Evolutionary conservation across 768 basidiomycete genomes (phyloP).

Genomic region (Agrocybe praecox): DNA sequence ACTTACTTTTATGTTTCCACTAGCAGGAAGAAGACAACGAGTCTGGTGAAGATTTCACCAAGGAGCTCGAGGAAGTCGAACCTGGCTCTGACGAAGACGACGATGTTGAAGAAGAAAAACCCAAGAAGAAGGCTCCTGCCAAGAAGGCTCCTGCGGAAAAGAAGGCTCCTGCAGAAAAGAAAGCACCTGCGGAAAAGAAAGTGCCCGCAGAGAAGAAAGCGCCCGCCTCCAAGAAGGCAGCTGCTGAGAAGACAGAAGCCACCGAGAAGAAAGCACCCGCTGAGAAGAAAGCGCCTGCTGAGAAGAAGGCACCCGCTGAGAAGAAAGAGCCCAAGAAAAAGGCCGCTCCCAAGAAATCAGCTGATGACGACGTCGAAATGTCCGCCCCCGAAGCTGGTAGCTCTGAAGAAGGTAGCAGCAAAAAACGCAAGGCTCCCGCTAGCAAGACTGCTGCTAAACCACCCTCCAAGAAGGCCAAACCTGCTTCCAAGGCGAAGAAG

Average conservation of each 20-base stretch:
- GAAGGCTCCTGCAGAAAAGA: conserved; percentile 43
- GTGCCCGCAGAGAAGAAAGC: conserved; percentile 40
- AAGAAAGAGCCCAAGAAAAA: conserved; percentile 33
- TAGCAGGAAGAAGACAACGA: conserved; percentile 12
- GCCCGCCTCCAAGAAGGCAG: conserved; percentile 23
- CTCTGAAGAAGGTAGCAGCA: conserved; percentile 48
- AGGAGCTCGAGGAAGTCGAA: conserved; percentile 39
- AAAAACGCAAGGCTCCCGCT: conserved; percentile 62
- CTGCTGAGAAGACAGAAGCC: conserved; percentile 45
- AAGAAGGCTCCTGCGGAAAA: conserved; percentile 55
- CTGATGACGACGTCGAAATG: conserved; percentile 43
- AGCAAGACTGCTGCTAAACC: conserved; percentile 52
- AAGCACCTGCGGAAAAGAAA: conserved; percentile 22
- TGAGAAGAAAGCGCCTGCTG: conserved; percentile 52
- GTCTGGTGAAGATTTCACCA: conserved; percentile 47
- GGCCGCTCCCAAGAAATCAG: conserved; percentile 11
- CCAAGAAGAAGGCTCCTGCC: conserved; percentile 45
- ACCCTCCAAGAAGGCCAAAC: conserved; percentile 49
- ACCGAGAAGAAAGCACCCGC: conserved; percentile 43
- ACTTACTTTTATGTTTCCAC: not conserved
- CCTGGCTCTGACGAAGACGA: conserved; percentile 29
- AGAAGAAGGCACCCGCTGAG: conserved; percentile 53
- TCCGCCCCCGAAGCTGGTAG: conserved; percentile 42
- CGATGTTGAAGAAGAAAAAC: conserved; percentile 40
- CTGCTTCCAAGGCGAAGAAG: conserved; percentile 47